Evolutionary conservation across 192 early-diverging fungal species (phyloP).

Genomic region (Coemansia sp.): DNA sequence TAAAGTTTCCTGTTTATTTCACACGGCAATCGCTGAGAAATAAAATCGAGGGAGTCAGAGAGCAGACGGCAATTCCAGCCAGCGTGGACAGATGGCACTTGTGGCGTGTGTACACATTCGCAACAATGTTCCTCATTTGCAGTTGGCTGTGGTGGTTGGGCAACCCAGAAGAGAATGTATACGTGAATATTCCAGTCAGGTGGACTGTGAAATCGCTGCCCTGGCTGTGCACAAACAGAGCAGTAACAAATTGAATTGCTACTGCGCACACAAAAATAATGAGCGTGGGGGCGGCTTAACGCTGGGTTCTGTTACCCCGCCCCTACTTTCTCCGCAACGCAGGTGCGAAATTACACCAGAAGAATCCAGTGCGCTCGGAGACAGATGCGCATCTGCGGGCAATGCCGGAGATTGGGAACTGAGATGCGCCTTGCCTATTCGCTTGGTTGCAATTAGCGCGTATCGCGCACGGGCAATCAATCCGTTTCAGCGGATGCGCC

Average conservation of each 20-base stretch:
- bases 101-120: constrained; percentile 4
- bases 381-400: constrained; percentile 2
- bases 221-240: neutral
- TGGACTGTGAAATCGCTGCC: too few relatives aligned
- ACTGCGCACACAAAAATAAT: neutral
- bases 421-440: neutral
- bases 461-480: neutral
- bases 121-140: constrained; percentile 6
- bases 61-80: neutral
- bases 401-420: neutral
- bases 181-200: too few relatives aligned
- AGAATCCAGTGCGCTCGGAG: neutral
- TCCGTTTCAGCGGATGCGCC: neutral
- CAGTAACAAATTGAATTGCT: constrained; percentile 12
- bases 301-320: neutral
- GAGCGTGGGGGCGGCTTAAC: neutral
- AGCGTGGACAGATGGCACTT: neutral
- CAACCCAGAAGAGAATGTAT: too few relatives aligned
- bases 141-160: neutral
- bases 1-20: neutral
- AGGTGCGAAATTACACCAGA: neutral
- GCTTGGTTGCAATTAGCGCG: neutral
- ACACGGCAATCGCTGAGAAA: neutral
- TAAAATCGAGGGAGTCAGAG: neutral
- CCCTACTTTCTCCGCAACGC: neutral